Conservation (phyloP, 805 yeast genomes). For the Lachancea meyersii region DNA sequence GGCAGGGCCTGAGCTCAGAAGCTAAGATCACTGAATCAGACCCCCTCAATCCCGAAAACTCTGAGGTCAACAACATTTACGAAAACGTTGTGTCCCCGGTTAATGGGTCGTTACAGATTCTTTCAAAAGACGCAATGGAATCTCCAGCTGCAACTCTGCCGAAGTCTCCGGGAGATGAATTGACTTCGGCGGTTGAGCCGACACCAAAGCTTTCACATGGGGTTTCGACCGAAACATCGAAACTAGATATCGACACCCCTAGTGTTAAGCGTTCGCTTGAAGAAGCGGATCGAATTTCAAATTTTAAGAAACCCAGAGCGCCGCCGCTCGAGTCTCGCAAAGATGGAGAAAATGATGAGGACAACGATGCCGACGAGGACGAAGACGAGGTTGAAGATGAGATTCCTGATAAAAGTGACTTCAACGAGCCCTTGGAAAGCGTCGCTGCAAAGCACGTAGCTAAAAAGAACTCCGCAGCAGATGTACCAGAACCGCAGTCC, state of each 20-base stretch:
- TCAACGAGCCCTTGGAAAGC: constrained; percentile 9
- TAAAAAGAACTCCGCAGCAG: neutral
- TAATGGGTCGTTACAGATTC: too few relatives aligned
- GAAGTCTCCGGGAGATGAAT: too few relatives aligned
- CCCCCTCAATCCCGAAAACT: too few relatives aligned
- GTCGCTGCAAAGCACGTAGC: constrained; percentile 1
- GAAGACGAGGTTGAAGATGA: constrained; percentile 9
- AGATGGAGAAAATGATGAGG: constrained; percentile 11
- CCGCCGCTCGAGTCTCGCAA: constrained; percentile 5
- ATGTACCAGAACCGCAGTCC: constrained; percentile 9
- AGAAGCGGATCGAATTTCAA: neutral
- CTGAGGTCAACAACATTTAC: too few relatives aligned
- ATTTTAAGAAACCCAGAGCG: constrained; percentile 9
- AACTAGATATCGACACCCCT: neutral
- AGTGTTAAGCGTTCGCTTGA: neutral
- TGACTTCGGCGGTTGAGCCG: too few relatives aligned
- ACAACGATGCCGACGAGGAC: constrained; percentile 11
- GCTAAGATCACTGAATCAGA: too few relatives aligned
- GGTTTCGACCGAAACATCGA: neutral
- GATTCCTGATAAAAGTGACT: constrained; percentile 9
- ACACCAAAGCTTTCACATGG: too few relatives aligned
- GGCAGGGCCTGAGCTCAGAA: too few relatives aligned
- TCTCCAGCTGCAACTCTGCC: too few relatives aligned
- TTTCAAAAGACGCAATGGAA: too few relatives aligned
- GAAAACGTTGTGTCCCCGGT: too few relatives aligned